These are phyloP conservation scores for Salix dunnii DNA, from an alignment of 345 rosid genomes.

Conservation along the genomic window DNA sequence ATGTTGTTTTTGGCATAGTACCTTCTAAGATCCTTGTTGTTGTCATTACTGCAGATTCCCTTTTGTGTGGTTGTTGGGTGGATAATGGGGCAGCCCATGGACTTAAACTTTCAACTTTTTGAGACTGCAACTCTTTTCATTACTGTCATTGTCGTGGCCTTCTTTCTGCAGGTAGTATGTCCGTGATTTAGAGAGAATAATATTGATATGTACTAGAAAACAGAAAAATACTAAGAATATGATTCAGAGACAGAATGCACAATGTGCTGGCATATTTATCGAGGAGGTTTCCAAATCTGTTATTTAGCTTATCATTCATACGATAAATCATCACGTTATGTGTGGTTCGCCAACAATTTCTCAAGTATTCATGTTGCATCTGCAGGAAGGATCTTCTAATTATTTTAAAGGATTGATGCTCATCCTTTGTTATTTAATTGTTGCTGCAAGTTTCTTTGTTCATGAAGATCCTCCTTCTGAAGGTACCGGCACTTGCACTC, in stretches of 20 bases:
- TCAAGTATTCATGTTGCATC: neutral
- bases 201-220: neutral
- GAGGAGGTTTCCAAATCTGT: neutral
- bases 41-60: constrained; percentile 52
- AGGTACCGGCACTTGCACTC: constrained; percentile 1
- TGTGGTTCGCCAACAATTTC: neutral
- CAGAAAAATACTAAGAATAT: neutral
- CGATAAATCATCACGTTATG: neutral
- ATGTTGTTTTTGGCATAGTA: neutral
- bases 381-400: constrained; percentile 80
- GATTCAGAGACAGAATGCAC: neutral
- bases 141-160: constrained; percentile 75
- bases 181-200: neutral
- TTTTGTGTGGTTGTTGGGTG: constrained; percentile 75
- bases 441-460: constrained; percentile 78
- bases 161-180: constrained; percentile 67
- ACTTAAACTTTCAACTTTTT: constrained; percentile 76
- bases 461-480: constrained; percentile 44
- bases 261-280: neutral
- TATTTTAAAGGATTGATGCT: constrained; percentile 84
- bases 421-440: constrained; percentile 69
- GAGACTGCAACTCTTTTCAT: constrained; percentile 82
- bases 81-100: constrained; percentile 79
- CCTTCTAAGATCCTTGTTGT: neutral
- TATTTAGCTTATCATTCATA: neutral